Evolutionary conservation across 2,329 filamentous ascomycete genomes (phyloP).

Genomic region (Fusarium subglutinans): DNA sequence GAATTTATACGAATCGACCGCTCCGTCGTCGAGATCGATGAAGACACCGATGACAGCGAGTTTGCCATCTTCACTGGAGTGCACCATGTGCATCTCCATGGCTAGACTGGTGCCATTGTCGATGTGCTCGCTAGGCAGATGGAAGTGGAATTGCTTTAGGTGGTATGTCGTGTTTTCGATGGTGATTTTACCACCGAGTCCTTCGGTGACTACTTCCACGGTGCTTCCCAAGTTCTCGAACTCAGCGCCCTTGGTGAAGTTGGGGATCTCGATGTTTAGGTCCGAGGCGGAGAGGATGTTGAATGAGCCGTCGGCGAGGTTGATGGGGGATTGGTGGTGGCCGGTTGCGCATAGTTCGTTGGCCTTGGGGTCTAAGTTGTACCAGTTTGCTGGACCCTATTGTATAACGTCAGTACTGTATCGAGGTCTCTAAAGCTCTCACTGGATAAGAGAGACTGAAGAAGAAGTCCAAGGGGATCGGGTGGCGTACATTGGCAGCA

Average conservation of each 20-base stretch:
- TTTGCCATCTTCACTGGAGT: constrained; percentile 23
- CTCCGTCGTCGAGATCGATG: constrained; percentile 36
- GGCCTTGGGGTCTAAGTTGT: constrained; percentile 50
- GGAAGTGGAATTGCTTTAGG: constrained; percentile 68
- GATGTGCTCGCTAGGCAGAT: constrained; percentile 67
- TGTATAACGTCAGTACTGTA: background rate
- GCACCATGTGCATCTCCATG: constrained; percentile 47
- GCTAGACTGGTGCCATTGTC: constrained; percentile 50
- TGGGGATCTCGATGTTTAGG: constrained; percentile 50
- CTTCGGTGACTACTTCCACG: constrained; percentile 57
- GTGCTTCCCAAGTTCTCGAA: constrained; percentile 64
- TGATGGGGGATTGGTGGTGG: constrained; percentile 64
- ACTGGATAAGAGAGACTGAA: too few relatives aligned
- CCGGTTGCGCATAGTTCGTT: constrained; percentile 60
- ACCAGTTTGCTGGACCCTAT: constrained; percentile 63
- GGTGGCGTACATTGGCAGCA: constrained; percentile 45
- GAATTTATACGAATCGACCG: background rate
- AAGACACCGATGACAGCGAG: constrained; percentile 45
- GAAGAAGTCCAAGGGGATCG: too few relatives aligned
- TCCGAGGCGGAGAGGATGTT: constrained; percentile 41
- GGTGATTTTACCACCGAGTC: constrained; percentile 54
- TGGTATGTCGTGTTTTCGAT: constrained; percentile 52
- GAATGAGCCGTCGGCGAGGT: constrained; percentile 52
- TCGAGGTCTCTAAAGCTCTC: rapidly evolving
- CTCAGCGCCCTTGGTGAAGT: constrained; percentile 48